Conservation (phyloP, 345 rosid genomes). For the Moricandia arvensis region DNA sequence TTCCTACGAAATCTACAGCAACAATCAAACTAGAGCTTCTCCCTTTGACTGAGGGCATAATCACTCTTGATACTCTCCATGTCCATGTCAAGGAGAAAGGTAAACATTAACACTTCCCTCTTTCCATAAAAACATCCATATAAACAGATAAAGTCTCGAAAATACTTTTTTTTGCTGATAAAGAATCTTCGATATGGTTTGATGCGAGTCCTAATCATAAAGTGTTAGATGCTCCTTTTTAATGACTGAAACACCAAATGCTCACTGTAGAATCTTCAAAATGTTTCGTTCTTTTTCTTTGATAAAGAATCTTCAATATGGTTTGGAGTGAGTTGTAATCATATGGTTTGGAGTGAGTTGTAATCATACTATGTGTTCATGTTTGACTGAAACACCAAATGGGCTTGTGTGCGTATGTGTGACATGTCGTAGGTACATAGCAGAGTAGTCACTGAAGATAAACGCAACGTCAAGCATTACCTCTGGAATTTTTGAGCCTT, state of each 20-base stretch:
- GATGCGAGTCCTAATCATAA: too few relatives aligned
- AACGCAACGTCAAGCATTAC: constrained; percentile 88
- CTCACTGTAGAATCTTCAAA: not conserved
- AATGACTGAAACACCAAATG: not conserved
- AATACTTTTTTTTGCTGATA: not conserved
- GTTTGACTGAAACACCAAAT: constrained; percentile 10
- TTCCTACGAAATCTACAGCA: constrained; percentile 84
- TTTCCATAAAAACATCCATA: constrained; percentile 9
- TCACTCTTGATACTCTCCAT: constrained; percentile 81
- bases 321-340: too few relatives aligned
- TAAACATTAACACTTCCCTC: constrained; percentile 24
- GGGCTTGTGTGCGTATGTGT: constrained; percentile 1
- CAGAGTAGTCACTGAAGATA: constrained; percentile 86
- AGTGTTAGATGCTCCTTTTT: too few relatives aligned
- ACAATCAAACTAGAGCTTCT: constrained; percentile 91
- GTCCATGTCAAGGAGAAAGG: constrained; percentile 95
- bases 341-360: too few relatives aligned
- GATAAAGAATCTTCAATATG: not conserved
- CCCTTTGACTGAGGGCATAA: constrained; percentile 97
- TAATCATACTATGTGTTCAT: too few relatives aligned
- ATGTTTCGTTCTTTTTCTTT: not conserved
- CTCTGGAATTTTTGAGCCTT: constrained; percentile 54
- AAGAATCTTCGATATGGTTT: not conserved
- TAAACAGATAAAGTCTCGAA: not conserved
- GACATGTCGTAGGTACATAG: constrained; percentile 80